Evolutionary conservation across 306 rosid species (phyloP), one percentile per base, ranked within the genome.

Genomic region (Astragalus glycyphyllos): DNA sequence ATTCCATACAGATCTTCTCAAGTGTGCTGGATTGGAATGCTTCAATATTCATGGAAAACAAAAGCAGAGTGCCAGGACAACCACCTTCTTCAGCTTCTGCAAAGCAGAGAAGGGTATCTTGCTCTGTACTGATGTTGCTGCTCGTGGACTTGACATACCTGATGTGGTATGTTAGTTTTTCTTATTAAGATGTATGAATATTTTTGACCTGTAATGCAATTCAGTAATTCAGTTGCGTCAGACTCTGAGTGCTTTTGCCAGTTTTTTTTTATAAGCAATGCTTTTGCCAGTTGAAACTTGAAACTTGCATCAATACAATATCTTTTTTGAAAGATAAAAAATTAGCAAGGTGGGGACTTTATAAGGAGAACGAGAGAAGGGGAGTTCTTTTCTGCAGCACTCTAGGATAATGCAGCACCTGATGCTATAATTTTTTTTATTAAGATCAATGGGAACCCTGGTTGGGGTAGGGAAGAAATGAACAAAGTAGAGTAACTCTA

Each of bases 121-220:
- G 87, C 92, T 94, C 9, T 90, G 98, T 79, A 90, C 98, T 58
- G 97, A 94, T 83, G 98, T 94, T 83, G 96, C 96, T 80, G 98
- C 98, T 29, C 98, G 98, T 54, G 98, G 98, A 11, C 89, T 92
- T 47, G 98, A 92, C 76, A 89, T 92, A 38, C 98, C 96, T 47
- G 86, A 84, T 37, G 98, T 92, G 83, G 98, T 92, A 86, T 65
- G 47, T 65, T 47, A 38, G 10, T 41, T 55, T 54, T 31, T 37
- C 63, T 73, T 70, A 7, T 11, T 11, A 16, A 51, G 17, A 73
- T 64, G 6, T 29, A 31, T 68, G 51, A 66, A 45, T 20, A 68
- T 14, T 75, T 76, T 58, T 47, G 7, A 15, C 13, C 31, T 42
- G 35, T 31, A n/a, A 40, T 49, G 2, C 11, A 45, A 5, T 61